Percentiles rank a stretch among this genome's conserved stretches.
Conservation (phyloP, 108 stramenopile species). For the Nitzschia sp. region DNA sequence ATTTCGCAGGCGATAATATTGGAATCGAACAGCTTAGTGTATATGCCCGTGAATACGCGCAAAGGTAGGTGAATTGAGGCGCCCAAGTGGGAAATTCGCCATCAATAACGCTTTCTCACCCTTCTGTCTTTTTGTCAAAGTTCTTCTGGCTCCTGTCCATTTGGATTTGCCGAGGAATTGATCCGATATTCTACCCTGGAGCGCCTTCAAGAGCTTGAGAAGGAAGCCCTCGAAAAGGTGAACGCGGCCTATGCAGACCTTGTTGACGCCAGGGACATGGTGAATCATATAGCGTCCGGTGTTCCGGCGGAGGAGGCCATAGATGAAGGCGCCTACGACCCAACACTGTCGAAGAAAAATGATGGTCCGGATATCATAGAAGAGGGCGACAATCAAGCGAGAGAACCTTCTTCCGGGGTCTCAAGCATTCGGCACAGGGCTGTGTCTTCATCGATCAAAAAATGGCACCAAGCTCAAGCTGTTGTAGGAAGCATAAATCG, state of each 20-base stretch:
- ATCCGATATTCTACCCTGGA: slow-evolving; percentile 51
- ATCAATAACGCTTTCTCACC: neutral
- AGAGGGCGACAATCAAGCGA: neutral
- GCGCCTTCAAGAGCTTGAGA: slow-evolving; percentile 53
- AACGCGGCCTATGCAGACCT: slow-evolving; percentile 63
- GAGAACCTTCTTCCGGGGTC: neutral
- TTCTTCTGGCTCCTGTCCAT: slow-evolving; percentile 56
- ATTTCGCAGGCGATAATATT: slow-evolving; percentile 35
- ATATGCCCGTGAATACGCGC: slow-evolving; percentile 79
- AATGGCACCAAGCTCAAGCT: neutral
- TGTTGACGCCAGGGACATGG: slow-evolving; percentile 25
- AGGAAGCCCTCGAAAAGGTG: slow-evolving; percentile 48
- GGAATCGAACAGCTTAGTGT: slow-evolving; percentile 80
- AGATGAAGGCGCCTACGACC: neutral
- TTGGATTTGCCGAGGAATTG: slow-evolving; percentile 61
- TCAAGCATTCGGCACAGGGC: neutral
- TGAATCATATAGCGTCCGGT: neutral
- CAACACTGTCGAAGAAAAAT: neutral
- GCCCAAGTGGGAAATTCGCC: neutral
- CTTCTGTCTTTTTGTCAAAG: neutral
- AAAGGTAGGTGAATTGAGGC: slow-evolving; percentile 39
- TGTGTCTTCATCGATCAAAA: neutral
- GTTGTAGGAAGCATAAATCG: neutral
- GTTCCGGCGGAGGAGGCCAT: neutral
- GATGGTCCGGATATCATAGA: neutral